phyloP scores from a whole-genome alignment of 2,329 filamentous ascomycete species.

The Colletotrichum costaricense region DNA sequence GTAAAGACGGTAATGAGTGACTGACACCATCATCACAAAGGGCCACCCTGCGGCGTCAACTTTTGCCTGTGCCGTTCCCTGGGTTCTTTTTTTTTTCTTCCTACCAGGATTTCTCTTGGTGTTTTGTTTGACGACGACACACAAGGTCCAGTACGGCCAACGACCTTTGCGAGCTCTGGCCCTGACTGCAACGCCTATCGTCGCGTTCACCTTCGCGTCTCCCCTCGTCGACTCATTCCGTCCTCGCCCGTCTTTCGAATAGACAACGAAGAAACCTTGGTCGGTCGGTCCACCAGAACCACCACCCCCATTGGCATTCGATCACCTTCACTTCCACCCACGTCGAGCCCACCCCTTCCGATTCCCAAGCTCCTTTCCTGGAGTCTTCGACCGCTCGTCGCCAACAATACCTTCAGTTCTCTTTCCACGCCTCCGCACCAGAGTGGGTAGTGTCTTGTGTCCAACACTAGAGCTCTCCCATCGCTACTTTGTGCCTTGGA shows the following conservation, averaged over 20 bases:
- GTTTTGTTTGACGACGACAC: slow-evolving; percentile 24
- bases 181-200: background rate
- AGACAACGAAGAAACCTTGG: slow-evolving; percentile 1
- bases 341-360: background rate
- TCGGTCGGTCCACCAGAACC: background rate
- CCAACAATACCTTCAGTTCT: slow-evolving; percentile 4
- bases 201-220: slow-evolving; percentile 11
- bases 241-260: slow-evolving; percentile 1
- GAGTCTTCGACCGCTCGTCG: background rate
- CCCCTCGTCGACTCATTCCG: slow-evolving; percentile 8
- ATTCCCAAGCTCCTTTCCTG: background rate
- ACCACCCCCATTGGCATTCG: background rate
- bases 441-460: slow-evolving; percentile 6
- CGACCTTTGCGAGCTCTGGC: slow-evolving; percentile 22
- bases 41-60: slow-evolving; percentile 33
- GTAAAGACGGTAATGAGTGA: slow-evolving; percentile 24
- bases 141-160: slow-evolving; percentile 24
- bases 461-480: slow-evolving; percentile 13
- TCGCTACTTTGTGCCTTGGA: slow-evolving; percentile 13
- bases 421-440: background rate
- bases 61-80: slow-evolving; percentile 26
- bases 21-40: slow-evolving; percentile 36
- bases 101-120: slow-evolving; percentile 4
- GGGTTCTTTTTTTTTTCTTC: background rate
- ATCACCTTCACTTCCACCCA: background rate